Percentiles rank a stretch among this genome's conserved stretches.
Conservation (phyloP, 2,329 filamentous ascomycete species). For the Aureobasidium vineae region DNA sequence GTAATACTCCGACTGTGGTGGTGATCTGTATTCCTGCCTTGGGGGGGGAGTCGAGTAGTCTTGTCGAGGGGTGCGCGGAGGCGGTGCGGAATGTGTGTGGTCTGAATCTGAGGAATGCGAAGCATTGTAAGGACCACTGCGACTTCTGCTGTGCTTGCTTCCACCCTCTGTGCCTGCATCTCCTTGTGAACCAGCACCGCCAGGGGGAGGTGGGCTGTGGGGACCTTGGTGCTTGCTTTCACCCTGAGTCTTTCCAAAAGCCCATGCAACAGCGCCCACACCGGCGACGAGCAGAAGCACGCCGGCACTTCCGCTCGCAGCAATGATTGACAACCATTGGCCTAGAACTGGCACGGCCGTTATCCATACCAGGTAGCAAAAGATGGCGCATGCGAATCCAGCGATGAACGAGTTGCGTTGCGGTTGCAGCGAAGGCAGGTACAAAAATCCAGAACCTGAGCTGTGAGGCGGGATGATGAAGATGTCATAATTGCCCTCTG, state of each 20-base stretch:
- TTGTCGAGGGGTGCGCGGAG: conserved; percentile 2
- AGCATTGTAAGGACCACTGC: conserved; percentile 29
- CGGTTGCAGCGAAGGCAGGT: conserved; percentile 84
- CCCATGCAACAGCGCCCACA: conserved; percentile 77
- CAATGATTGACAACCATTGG: conserved; percentile 68
- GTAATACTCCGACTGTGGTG: conserved; percentile 15
- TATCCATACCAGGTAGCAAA: conserved; percentile 69
- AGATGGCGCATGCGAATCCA: conserved; percentile 74
- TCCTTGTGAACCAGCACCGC: conserved; percentile 30
- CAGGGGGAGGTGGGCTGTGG: conserved; percentile 34
- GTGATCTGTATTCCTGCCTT: conserved; percentile 20
- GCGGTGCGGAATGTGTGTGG: conserved; percentile 25
- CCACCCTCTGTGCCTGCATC: background rate
- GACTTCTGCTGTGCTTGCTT: background rate
- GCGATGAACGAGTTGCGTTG: conserved; percentile 89
- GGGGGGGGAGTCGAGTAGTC: conserved; percentile 31
- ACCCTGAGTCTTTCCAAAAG: conserved; percentile 63
- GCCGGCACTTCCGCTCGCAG: conserved; percentile 69
- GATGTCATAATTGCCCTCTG: conserved; percentile 91
- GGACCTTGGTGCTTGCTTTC: conserved; percentile 41
- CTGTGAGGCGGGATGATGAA: conserved; percentile 95
- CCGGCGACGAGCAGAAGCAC: conserved; percentile 69
- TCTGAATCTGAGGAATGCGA: conserved; percentile 30
- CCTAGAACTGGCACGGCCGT: conserved; percentile 70
- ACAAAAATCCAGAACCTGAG: conserved; percentile 83